Percentiles rank a stretch among this genome's conserved stretches.
phyloP scores from a whole-genome alignment of 169 alveolate species.

The Sarcocystis neurona region DNA sequence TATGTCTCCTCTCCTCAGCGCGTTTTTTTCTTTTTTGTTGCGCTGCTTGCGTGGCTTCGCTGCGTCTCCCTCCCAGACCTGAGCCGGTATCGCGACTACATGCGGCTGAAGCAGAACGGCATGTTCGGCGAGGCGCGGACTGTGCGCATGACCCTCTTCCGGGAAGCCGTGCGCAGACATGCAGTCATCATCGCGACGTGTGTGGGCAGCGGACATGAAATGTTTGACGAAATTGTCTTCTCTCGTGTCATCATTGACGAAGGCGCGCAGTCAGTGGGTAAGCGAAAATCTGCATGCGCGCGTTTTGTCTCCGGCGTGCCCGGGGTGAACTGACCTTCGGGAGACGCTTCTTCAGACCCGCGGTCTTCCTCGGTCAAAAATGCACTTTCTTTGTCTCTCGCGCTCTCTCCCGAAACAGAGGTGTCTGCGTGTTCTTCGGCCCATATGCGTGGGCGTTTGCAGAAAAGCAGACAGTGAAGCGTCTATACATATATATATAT shows the following conservation, averaged over 20 bases:
- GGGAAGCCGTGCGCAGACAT: conserved; percentile 69
- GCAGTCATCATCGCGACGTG: conserved; percentile 86
- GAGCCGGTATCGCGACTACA: conserved; percentile 63
- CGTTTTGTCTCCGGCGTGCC: neutral
- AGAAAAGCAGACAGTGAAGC: too few relatives aligned
- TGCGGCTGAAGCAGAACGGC: conserved; percentile 54
- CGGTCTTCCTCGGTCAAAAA: neutral
- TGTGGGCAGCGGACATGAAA: conserved; percentile 86
- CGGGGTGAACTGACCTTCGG: too few relatives aligned
- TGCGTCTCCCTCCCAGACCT: conserved; percentile 33
- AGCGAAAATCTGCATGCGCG: neutral
- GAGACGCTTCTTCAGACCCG: neutral
- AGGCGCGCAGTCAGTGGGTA: conserved; percentile 83
- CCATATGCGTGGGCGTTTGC: too few relatives aligned
- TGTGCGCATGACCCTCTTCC: conserved; percentile 61
- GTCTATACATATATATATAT: too few relatives aligned
- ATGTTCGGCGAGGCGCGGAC: conserved; percentile 60
- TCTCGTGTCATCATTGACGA: conserved; percentile 84
- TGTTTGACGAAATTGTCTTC: conserved; percentile 75
- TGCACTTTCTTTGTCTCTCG: neutral
- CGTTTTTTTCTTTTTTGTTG: neutral
- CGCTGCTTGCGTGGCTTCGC: neutral
- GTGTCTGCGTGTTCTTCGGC: too few relatives aligned
- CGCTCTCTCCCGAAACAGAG: neutral
- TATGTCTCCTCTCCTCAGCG: neutral